Evolutionary conservation across 495 filamentous ascomycete species (phyloP).

Genomic region (Penicillium lagena): DNA sequence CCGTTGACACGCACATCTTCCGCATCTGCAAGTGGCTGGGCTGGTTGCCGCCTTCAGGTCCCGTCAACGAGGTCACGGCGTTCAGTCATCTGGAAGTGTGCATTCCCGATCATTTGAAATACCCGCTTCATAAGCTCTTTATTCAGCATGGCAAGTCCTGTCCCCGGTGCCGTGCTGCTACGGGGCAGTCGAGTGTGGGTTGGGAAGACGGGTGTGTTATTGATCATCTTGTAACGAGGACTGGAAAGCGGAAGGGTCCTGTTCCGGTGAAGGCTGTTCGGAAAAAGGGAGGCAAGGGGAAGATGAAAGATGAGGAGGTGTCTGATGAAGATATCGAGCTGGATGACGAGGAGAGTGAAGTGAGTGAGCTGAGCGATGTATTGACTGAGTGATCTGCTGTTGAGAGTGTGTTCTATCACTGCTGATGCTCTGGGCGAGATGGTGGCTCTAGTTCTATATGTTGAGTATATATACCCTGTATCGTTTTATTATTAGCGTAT

Average conservation of each 20-base stretch:
- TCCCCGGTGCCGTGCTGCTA: constrained; percentile 62
- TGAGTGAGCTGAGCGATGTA: neutral
- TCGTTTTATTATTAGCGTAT: no score
- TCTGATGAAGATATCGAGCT: neutral
- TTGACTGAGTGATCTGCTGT: no score
- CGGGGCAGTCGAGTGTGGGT: constrained; percentile 33
- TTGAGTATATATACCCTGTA: no score
- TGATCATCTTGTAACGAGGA: constrained; percentile 42
- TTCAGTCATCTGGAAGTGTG: constrained; percentile 76
- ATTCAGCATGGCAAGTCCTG: constrained; percentile 83
- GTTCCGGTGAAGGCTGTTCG: neutral
- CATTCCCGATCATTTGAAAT: constrained; percentile 83
- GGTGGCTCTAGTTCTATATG: no score
- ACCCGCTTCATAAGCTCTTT: constrained; percentile 79
- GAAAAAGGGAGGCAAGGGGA: neutral
- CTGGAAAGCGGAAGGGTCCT: constrained; percentile 32
- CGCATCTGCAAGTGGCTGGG: constrained; percentile 77
- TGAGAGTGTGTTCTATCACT: no score
- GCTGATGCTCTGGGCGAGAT: no score
- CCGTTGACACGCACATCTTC: constrained; percentile 81
- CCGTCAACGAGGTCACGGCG: constrained; percentile 59
- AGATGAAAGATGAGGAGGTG: neutral
- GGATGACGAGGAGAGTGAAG: neutral
- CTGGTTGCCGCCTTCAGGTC: constrained; percentile 58
- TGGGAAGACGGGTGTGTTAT: constrained; percentile 47